Evolutionary conservation across 2,329 filamentous ascomycete species (phyloP), one percentile per base, ranked within the genome.

Genomic region (Colletotrichum magnum): DNA sequence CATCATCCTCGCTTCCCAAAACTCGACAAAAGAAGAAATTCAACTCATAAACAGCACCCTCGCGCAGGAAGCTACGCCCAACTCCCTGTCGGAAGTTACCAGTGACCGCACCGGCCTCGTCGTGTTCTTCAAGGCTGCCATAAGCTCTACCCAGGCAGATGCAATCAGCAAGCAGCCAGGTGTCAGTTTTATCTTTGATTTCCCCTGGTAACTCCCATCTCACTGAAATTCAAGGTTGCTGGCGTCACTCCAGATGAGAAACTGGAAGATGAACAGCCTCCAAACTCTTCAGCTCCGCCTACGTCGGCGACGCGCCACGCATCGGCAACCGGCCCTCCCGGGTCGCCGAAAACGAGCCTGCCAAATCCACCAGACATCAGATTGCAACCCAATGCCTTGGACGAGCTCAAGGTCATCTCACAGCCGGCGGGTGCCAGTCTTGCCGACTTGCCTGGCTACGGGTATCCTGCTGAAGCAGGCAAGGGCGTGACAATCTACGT

Each of bases 401-500:
- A 64, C 12, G 64, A 68, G 26, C 64, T 68, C 18, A 68, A 64
- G 13, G 39, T 16, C 1, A 53, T 68, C 16, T 68, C 64, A 12
- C 58, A 68, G 18, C 64, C 64, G 13, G 13, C 47, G 6, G 64
- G 64, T 2, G 47, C 58, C 9, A 53, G 9, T 0, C 39, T 68
- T 36, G 45, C 36, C 9, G 36, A 58, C 26, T 16, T 68, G 5
- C 52, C 58, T 2, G 64, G 58, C 16, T 68, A 47, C 39, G 52
- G 24, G 12, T 68, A 63, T n/a, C 52, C 52, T 24, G 24, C 45
- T 15, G 58, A 68, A 18, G 64, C 43, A 9, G 58, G 64, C 0
- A 58, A 41, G 10, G 64, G 64, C 4, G 52, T 68, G n/a, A 68
- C 53, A 1, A 68, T 68, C 12, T 68, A 68, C 21, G 45, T 39